Evolutionary conservation across 768 basidiomycete genomes (phyloP).

Genomic region (Xerocomus brunneocitrinus): DNA sequence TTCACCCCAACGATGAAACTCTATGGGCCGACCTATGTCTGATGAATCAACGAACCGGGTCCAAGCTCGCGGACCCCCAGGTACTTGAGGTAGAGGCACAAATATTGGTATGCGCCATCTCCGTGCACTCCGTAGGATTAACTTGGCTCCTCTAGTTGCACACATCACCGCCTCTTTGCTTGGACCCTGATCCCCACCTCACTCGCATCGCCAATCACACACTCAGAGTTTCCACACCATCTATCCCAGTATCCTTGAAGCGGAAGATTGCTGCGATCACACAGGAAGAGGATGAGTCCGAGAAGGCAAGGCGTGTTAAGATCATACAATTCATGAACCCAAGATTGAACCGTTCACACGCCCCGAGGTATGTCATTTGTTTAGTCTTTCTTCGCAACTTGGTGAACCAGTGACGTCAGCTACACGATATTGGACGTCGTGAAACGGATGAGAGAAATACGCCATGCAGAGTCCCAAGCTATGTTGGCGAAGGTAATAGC

Average conservation of each 20-base stretch:
- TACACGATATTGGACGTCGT: constrained; percentile 57
- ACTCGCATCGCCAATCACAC: constrained; percentile 73
- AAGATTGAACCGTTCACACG: constrained; percentile 39
- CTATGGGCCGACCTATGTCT: constrained; percentile 76
- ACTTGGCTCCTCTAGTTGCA: constrained; percentile 48
- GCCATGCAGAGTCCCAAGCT: constrained; percentile 22
- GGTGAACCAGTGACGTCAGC: constrained; percentile 29
- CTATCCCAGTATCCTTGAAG: constrained; percentile 70
- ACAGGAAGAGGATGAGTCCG: constrained; percentile 71
- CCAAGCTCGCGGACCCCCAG: constrained; percentile 66
- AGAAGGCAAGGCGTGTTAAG: constrained; percentile 67
- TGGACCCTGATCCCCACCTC: constrained; percentile 75
- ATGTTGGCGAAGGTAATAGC: constrained; percentile 25
- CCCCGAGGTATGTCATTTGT: constrained; percentile 43
- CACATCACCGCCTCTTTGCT: constrained; percentile 69
- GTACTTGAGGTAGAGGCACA: constrained; percentile 71
- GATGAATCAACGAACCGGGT: constrained; percentile 53
- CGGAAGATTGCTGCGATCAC: constrained; percentile 68
- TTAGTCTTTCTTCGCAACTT: background rate
- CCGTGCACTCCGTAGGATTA: background rate
- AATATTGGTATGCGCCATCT: constrained; percentile 49
- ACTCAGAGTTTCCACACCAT: constrained; percentile 65
- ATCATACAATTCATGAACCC: constrained; percentile 80
- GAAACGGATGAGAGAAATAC: constrained; percentile 27
- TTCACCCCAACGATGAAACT: constrained; percentile 74